Conservation (phyloP, 192 early-diverging fungal species). For the Linnemannia exigua region DNA sequence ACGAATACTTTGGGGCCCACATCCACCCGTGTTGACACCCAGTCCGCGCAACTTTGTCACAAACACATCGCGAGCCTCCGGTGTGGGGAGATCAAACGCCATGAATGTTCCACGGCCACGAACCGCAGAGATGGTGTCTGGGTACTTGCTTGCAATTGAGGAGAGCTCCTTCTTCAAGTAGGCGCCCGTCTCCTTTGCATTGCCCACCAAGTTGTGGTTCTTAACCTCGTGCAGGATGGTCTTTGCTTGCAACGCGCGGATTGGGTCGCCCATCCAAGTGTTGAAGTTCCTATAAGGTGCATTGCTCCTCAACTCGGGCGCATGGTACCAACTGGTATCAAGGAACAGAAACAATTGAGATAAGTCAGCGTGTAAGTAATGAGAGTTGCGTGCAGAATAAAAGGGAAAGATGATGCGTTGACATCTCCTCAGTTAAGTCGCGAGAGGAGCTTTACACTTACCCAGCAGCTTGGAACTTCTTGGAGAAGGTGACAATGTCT, state of each 20-base stretch:
- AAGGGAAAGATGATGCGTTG: background rate
- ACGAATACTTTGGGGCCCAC: conserved; percentile 70
- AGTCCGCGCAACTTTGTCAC: conserved; percentile 67
- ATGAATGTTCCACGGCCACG: conserved; percentile 78
- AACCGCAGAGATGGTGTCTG: conserved; percentile 62
- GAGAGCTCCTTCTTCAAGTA: conserved; percentile 70
- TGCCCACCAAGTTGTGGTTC: conserved; percentile 64
- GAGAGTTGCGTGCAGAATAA: background rate
- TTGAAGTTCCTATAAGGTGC: conserved; percentile 80
- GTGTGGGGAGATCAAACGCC: conserved; percentile 75
- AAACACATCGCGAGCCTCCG: conserved; percentile 65
- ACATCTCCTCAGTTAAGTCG: background rate
- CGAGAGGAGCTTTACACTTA: background rate
- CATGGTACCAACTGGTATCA: conserved; percentile 67
- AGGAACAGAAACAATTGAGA: background rate
- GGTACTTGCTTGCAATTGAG: conserved; percentile 63
- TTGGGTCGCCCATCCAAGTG: conserved; percentile 84
- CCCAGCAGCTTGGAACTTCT: conserved; percentile 84
- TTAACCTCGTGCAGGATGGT: conserved; percentile 74
- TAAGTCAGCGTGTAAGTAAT: background rate
- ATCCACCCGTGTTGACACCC: conserved; percentile 81
- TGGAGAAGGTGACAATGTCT: conserved; percentile 84
- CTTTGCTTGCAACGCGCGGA: conserved; percentile 72
- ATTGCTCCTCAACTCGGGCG: conserved; percentile 67
- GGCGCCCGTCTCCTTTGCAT: conserved; percentile 64